phyloP scores from a whole-genome alignment of 306 rosid species.

The Dalbergia cultrata region DNA sequence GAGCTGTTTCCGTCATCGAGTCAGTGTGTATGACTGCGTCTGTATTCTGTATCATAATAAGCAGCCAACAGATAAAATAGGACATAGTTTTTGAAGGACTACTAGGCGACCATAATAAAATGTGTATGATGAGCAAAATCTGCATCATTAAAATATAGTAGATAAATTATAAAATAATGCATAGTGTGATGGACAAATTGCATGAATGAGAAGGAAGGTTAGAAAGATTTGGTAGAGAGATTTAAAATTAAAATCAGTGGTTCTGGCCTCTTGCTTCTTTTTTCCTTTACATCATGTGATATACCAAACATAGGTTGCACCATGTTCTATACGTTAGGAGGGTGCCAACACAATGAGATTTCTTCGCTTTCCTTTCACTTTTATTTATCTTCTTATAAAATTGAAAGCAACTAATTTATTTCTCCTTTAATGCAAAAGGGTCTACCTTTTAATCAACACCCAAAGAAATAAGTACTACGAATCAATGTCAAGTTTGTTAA shows the following conservation, averaged over 20 bases:
- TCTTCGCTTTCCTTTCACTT: not conserved
- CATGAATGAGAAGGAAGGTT: not conserved
- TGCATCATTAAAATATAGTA: not conserved
- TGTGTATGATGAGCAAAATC: not conserved
- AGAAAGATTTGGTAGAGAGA: too few species aligned
- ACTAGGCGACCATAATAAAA: not conserved
- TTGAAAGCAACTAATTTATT: not conserved
- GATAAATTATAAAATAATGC: not conserved
- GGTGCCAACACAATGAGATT: not conserved
- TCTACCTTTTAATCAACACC: not conserved
- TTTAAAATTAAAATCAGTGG: not conserved
- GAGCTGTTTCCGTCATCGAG: constrained; percentile 5
- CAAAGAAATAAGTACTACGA: not conserved
- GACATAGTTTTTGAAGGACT: not conserved
- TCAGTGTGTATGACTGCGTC: not conserved
- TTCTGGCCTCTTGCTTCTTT: not conserved
- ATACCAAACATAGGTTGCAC: not conserved
- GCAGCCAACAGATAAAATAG: not conserved
- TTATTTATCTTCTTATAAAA: not conserved
- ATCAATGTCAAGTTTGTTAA: not conserved
- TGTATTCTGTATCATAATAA: not conserved
- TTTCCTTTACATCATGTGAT: not conserved
- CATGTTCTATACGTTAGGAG: not conserved
- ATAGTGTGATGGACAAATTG: not conserved
- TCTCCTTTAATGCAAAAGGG: not conserved